Evolutionary conservation across 176 grass and related monocot genomes (phyloP), one percentile per base, ranked within the genome.

Genomic region (Lolium multiflorum): DNA sequence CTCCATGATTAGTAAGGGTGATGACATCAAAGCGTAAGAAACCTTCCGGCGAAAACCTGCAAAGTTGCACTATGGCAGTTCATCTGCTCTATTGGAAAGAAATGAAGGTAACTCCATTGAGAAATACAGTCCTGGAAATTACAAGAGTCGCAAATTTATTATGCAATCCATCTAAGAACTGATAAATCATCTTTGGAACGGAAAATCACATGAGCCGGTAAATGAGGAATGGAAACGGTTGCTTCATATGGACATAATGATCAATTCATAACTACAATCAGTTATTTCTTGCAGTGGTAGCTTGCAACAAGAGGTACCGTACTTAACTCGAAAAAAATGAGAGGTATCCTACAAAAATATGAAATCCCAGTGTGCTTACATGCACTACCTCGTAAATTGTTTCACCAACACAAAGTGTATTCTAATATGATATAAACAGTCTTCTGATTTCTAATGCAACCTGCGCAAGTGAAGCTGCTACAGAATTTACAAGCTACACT

Each of bases 11-110:
- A 76, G 38, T 39, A 80, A 43, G 44, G 77, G 37, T 14, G 25
- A 71, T 54, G 70, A 37, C 21, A 71, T 54, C 28, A 71, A 84
- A 85, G 21, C 84, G 43, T 76, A 79, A 71, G 57, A 26, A 87
- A 8, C 43, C 8, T 55, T 43, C 22, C 60, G 54, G 81, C 41
- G 20, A 64, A 56, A 91, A 70, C 49, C 51, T 62, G 11, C 74
- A 64, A 51, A 48, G 15, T 37, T 82, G 84, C 74, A 73, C 49
- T 73, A 80, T 69, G 70, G 63, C 41, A 81, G 62, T 82, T 71
- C 60, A 63, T 70, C 81, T 54, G 31, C 77, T 76, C 69, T 54
- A 28, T 55, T 9, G 7, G 57, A 81, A 84, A 54, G 10, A 84
- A 74, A 81, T 16, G 31, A 74, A 35, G 66, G 44, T 18, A 48